Evolutionary conservation across 352 stramenopile species (phyloP).

Genomic region (Phytophthora podocarpi): DNA sequence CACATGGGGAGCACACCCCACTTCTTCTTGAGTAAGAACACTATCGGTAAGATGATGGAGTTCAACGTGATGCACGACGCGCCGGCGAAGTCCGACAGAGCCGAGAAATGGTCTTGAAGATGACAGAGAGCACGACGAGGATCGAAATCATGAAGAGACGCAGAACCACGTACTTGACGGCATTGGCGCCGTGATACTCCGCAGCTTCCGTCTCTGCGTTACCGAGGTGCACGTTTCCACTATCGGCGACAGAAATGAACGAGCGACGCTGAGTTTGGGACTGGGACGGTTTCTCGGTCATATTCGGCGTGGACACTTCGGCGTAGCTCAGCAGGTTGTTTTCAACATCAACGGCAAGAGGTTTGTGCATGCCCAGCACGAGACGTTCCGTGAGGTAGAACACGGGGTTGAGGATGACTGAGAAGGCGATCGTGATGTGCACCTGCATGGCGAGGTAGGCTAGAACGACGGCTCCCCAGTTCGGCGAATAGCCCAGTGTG

Average conservation of each 20-base stretch:
- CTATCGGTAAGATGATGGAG: slow-evolving; percentile 52
- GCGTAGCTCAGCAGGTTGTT: slow-evolving; percentile 32
- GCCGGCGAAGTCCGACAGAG: slow-evolving; percentile 45
- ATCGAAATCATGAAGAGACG: slow-evolving; percentile 40
- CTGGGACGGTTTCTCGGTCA: no score
- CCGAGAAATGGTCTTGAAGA: slow-evolving; percentile 54
- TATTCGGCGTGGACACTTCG: slow-evolving; percentile 12
- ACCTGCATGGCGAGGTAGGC: slow-evolving; percentile 65
- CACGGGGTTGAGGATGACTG: slow-evolving; percentile 52
- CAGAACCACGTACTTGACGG: slow-evolving; percentile 46
- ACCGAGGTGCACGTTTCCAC: slow-evolving; percentile 31
- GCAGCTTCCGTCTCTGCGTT: slow-evolving; percentile 21
- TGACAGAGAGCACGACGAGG: slow-evolving; percentile 42
- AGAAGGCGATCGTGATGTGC: slow-evolving; percentile 60
- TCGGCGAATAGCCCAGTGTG: slow-evolving; percentile 42
- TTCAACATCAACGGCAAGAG: slow-evolving; percentile 27
- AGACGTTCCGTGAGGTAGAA: slow-evolving; percentile 52
- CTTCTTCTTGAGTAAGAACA: slow-evolving; percentile 46
- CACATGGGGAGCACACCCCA: slow-evolving; percentile 32
- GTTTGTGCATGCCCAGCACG: slow-evolving; percentile 55
- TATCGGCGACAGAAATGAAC: slow-evolving; percentile 49
- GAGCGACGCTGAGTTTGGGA: slow-evolving; percentile 37
- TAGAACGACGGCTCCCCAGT: slow-evolving; percentile 46
- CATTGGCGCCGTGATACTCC: slow-evolving; percentile 42
- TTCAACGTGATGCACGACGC: slow-evolving; percentile 50